Conservation (phyloP, 2,329 filamentous ascomycete species). For the Fusarium chlamydosporum region DNA sequence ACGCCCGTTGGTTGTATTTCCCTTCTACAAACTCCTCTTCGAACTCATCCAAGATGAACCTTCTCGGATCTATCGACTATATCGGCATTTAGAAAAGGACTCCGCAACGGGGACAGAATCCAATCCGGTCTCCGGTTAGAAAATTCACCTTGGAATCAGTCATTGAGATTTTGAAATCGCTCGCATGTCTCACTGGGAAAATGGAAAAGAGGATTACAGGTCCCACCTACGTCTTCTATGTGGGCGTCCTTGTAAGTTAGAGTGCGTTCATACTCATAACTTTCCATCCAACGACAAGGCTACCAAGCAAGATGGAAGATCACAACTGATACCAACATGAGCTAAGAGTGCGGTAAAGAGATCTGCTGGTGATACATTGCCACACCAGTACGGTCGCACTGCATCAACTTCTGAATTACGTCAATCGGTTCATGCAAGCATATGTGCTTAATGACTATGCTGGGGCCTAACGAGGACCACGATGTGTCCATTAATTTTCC, state of each 20-base stretch:
- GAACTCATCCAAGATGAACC: background rate
- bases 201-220: background rate
- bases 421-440: background rate
- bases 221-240: background rate
- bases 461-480: background rate
- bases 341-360: background rate
- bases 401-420: background rate
- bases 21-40: background rate
- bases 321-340: background rate
- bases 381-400: background rate
- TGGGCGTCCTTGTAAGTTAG: background rate
- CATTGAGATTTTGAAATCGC: background rate
- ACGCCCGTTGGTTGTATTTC: background rate
- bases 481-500: conserved; percentile 10
- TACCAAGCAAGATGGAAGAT: background rate
- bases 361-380: background rate
- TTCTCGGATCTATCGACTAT: background rate
- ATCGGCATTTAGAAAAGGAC: conserved; percentile 8
- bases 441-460: background rate
- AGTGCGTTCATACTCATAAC: background rate
- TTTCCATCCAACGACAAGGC: background rate
- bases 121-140: background rate
- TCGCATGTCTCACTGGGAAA: background rate
- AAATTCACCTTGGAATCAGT: background rate
- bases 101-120: conserved; percentile 21